Evolutionary conservation across 1,284 basidiomycete species (phyloP).

Genomic region (Ceratobasidium sp.): DNA sequence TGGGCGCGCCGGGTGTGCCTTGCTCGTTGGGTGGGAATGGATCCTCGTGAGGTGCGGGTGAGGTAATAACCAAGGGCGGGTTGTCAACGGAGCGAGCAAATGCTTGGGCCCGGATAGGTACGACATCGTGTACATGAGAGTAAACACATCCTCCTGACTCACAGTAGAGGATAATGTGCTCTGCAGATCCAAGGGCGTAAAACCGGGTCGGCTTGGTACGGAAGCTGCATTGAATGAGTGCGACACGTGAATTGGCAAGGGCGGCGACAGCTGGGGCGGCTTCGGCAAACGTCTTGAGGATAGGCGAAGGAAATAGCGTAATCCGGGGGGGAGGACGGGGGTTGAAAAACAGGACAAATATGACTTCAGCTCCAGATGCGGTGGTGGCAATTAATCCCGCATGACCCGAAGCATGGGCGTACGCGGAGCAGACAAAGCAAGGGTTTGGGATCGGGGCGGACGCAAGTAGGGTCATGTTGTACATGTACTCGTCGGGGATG

Average conservation of each 20-base stretch:
- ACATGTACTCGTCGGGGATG: conserved; percentile 32
- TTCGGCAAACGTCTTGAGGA: conserved; percentile 14
- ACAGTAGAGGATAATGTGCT: conserved; percentile 35
- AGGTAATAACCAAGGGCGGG: conserved; percentile 10
- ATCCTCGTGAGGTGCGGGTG: conserved; percentile 31
- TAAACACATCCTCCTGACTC: conserved; percentile 35
- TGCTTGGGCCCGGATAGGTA: conserved; percentile 9
- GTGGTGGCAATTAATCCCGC: conserved; percentile 28
- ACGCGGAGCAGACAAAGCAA: conserved; percentile 33
- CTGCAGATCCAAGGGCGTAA: conserved; percentile 37
- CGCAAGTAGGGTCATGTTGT: conserved; percentile 22
- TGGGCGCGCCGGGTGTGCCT: conserved; percentile 25
- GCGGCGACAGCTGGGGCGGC: background rate
- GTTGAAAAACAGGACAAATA: conserved; percentile 35
- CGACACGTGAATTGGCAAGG: conserved; percentile 30
- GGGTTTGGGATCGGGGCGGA: conserved; percentile 30
- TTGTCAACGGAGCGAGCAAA: conserved; percentile 21
- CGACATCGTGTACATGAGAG: conserved; percentile 26
- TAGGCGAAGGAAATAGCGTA: background rate
- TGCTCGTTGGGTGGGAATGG: conserved; percentile 17
- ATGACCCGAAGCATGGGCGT: conserved; percentile 32
- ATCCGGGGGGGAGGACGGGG: conserved; percentile 30
- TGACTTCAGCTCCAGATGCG: conserved; percentile 20
- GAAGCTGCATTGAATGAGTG: conserved; percentile 28
- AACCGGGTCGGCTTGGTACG: conserved; percentile 33